Percentiles rank a stretch among this genome's conserved stretches.
These are phyloP conservation scores for Arabidopsis lyrata DNA, from an alignment of 441 rosid genomes.

Conservation along the genomic window DNA sequence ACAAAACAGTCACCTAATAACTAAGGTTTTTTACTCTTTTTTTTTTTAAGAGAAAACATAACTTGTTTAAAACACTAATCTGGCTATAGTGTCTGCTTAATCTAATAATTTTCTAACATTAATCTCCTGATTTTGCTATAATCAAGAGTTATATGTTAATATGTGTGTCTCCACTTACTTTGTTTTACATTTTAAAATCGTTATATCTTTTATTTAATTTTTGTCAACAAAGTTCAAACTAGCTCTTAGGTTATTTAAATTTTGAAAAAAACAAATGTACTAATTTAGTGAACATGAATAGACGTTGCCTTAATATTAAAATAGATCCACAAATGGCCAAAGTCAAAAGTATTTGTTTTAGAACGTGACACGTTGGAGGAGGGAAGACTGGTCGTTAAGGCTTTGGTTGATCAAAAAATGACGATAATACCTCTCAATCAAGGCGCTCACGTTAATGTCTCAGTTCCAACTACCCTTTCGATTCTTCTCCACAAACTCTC, in stretches of 20 bases:
- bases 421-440: conserved; percentile 27
- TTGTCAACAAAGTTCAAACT: conserved; percentile 7
- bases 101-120: neutral
- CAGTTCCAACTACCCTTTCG: conserved; percentile 31
- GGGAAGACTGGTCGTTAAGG: conserved; percentile 21
- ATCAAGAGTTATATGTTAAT: neutral
- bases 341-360: conserved; percentile 37
- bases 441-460: conserved; percentile 43
- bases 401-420: neutral
- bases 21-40: neutral
- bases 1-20: neutral
- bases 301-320: conserved; percentile 33
- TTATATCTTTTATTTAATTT: neutral
- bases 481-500: conserved; percentile 14
- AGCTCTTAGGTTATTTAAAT: conserved; percentile 1
- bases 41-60: neutral
- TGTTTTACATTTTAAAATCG: neutral
- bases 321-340: conserved; percentile 25
- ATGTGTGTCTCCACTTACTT: conserved; percentile 24
- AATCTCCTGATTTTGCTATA: conserved; percentile 11
- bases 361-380: conserved; percentile 45
- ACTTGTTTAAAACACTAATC: neutral
- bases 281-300: conserved; percentile 36
- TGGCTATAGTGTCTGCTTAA: neutral
- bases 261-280: conserved; percentile 23